These are phyloP conservation scores for Phytophthora hibernalis DNA, from an alignment of 352 stramenopile genomes.

Conservation along the genomic window DNA sequence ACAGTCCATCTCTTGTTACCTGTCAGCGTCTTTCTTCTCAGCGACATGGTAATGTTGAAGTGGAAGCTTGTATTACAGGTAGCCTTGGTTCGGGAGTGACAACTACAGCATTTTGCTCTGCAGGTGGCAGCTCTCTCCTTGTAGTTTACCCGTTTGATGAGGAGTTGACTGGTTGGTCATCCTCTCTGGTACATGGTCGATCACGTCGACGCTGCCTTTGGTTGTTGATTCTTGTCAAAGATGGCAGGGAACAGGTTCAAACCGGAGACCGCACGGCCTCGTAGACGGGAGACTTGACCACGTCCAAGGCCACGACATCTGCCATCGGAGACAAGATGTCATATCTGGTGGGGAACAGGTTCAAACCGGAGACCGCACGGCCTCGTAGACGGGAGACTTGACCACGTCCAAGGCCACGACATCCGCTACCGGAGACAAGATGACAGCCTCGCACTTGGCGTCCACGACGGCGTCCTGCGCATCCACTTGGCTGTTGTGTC, in stretches of 20 bases:
- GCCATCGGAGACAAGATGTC: slow-evolving; percentile 17
- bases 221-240: slow-evolving; percentile 1
- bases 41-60: background rate
- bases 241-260: slow-evolving; percentile 14
- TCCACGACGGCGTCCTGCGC: slow-evolving; percentile 1
- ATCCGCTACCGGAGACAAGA: slow-evolving; percentile 16
- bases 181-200: background rate
- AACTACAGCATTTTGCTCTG: background rate
- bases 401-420: slow-evolving; percentile 8
- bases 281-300: slow-evolving; percentile 27
- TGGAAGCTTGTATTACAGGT: background rate
- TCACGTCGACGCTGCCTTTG: background rate
- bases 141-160: background rate
- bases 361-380: slow-evolving; percentile 28
- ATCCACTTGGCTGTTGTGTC: background rate
- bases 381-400: slow-evolving; percentile 28
- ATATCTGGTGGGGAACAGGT: too few species aligned
- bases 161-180: background rate
- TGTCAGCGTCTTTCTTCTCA: background rate
- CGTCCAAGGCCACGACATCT: slow-evolving; percentile 4
- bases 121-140: background rate
- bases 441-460: slow-evolving; percentile 19
- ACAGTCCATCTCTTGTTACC: background rate
- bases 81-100: background rate
- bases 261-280: slow-evolving; percentile 25